A percentile compares a stretch with the other conserved stretches of the same genome.
Evolutionary conservation across 2,329 filamentous ascomycete genomes (phyloP).

Genomic region (Penicillium sp.): DNA sequence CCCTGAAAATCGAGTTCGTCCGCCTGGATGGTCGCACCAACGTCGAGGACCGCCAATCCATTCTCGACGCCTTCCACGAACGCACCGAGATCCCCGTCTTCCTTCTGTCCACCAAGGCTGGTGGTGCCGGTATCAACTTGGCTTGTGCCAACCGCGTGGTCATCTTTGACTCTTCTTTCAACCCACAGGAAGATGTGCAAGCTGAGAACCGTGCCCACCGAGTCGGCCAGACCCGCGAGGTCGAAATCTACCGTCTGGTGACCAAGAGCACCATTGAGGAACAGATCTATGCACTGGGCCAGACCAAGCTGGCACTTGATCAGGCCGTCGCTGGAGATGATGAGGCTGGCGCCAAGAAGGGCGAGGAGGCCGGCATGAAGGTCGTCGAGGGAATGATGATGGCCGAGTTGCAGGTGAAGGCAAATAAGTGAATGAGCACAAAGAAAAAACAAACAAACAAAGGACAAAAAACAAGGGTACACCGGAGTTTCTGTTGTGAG

Average conservation of each 20-base stretch:
- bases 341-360: slow-evolving; percentile 51
- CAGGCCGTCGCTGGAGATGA: slow-evolving; percentile 65
- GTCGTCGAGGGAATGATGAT: slow-evolving; percentile 52
- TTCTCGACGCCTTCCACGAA: slow-evolving; percentile 83
- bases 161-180: slow-evolving; percentile 96
- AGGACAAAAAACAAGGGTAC: neutral
- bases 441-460: slow-evolving; percentile 4
- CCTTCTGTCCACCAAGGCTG: slow-evolving; percentile 87
- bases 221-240: slow-evolving; percentile 84
- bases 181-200: slow-evolving; percentile 97
- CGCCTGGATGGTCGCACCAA: slow-evolving; percentile 83
- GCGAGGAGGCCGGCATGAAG: slow-evolving; percentile 52
- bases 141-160: slow-evolving; percentile 96
- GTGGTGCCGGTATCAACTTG: slow-evolving; percentile 95
- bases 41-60: slow-evolving; percentile 77
- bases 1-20: slow-evolving; percentile 71
- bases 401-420: slow-evolving; percentile 35
- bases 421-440: slow-evolving; percentile 12
- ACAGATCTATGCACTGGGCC: slow-evolving; percentile 84
- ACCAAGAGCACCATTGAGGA: slow-evolving; percentile 84
- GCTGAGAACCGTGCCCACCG: slow-evolving; percentile 96
- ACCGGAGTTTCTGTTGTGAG: slow-evolving; percentile 3
- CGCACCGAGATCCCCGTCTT: slow-evolving; percentile 81
- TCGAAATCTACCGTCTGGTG: slow-evolving; percentile 86
- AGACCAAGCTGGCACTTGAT: slow-evolving; percentile 90